Evolutionary conservation across 2,329 filamentous ascomycete genomes (phyloP).

Genomic region (Blastomyces parvus): DNA sequence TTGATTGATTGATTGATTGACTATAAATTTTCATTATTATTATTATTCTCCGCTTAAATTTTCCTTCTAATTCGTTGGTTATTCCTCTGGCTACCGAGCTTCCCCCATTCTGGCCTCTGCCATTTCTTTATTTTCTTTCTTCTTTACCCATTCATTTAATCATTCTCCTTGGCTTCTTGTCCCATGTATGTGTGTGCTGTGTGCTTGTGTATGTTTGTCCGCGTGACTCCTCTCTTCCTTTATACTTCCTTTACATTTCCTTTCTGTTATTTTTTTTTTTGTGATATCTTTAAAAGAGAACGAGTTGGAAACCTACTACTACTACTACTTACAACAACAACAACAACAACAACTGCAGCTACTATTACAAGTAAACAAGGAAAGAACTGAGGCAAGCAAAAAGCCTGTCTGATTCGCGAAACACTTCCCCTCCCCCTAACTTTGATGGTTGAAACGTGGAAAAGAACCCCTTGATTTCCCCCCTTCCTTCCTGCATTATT

Average conservation of each 20-base stretch:
- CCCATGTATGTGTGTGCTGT: background rate
- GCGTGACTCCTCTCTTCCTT: background rate
- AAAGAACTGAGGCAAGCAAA: background rate
- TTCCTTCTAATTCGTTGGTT: background rate
- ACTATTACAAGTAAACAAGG: background rate
- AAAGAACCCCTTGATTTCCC: slow-evolving; percentile 5
- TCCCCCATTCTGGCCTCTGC: too few species aligned
- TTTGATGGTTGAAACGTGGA: slow-evolving; percentile 7
- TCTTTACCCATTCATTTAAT: background rate
- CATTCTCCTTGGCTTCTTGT: background rate
- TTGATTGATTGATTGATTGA: background rate
- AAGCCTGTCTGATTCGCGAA: background rate
- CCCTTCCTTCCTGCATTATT: slow-evolving; percentile 1
- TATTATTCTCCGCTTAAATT: background rate
- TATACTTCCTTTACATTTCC: background rate
- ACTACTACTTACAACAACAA: background rate
- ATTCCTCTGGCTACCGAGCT: background rate
- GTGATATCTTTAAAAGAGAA: background rate
- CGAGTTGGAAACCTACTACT: background rate
- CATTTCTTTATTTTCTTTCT: background rate
- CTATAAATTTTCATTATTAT: background rate
- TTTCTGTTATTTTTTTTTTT: background rate
- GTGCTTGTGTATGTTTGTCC: background rate
- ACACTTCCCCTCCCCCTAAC: background rate
- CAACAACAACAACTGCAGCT: background rate